These are phyloP conservation scores for Suaeda aralocaspica DNA, from an alignment of 148 eudicot species.

Conservation along the genomic window DNA sequence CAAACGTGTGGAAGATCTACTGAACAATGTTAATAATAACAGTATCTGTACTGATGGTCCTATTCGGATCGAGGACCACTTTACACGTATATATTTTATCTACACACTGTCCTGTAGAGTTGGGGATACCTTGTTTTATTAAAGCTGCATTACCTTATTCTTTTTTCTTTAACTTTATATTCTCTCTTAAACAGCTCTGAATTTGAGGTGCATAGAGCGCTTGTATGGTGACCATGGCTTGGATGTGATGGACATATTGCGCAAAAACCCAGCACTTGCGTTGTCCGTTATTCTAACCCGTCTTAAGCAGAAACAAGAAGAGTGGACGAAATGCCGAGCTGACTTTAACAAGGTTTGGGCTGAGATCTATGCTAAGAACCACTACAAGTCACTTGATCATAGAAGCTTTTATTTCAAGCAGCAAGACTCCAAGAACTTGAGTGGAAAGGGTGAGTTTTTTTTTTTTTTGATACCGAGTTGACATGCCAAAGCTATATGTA, in stretches of 20 bases:
- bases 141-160: background rate
- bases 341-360: conserved; percentile 97
- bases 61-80: conserved; percentile 68
- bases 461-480: background rate
- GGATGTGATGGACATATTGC: conserved; percentile 81
- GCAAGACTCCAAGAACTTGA: conserved; percentile 94
- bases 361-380: conserved; percentile 85
- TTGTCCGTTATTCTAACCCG: conserved; percentile 82
- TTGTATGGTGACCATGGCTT: conserved; percentile 91
- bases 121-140: background rate
- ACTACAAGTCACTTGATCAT: conserved; percentile 95
- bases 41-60: conserved; percentile 41
- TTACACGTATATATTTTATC: conserved; percentile 47
- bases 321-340: conserved; percentile 83
- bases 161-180: background rate
- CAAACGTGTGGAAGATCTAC: conserved; percentile 73
- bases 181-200: conserved; percentile 49
- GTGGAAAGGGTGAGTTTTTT: conserved; percentile 81
- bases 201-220: conserved; percentile 93
- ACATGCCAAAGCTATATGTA: background rate
- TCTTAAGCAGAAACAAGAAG: conserved; percentile 93
- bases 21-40: conserved; percentile 55
- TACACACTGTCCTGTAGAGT: background rate
- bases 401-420: conserved; percentile 99
- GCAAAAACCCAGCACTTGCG: conserved; percentile 63